Base-by-base conservation (phyloP, 2,329 filamentous ascomycete genomes). In the Stachybotrys elegans region DNA sequence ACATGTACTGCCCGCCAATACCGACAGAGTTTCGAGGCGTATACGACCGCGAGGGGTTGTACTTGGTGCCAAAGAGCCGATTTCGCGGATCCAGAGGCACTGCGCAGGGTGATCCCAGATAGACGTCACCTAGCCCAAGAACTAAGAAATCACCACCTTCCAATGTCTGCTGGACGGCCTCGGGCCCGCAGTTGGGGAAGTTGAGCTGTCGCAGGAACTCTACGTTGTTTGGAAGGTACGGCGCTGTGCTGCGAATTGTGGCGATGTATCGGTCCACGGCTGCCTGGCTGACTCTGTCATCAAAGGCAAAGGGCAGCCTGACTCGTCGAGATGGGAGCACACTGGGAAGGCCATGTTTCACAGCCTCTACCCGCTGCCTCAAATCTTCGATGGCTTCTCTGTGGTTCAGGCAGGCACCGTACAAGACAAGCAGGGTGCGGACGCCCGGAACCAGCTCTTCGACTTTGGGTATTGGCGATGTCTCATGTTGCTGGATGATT, bases 151-250 rank as follows among this genome's bases (percentile, higher is more conserved):
- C 53, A 1, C 60, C 58, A 1, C 70, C 65, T 4, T 51, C 29
- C 14, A 67, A 20, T 2, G 60, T 22, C 4, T 48, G 32, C 4
- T 55, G 52, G 9, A 67, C 50, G 2, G 57, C 51, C 2, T 54
- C 48, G 14, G 66, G 48, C 0, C 57, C 62, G 46, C 67, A 67
- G 11, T 55, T 47, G 14, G 66, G 48, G 0, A 57, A 62, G 45
- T 68, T 68, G 11, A 67, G 50, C 35, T 52, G 47, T 41, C 62
- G 56, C 3, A 71, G 48, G 44, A 84, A 85, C 1, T 74, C 68
- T 32, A 83, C 67, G 43, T 83, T 83, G 50, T 79, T 76, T 0
- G 81, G 81, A 0, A 84, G 66, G 54, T 81, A 85, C 0, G 77
- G 72, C 0, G 81, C 81, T 40, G 79, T 72, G 2, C 75, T 70